A percentile compares a stretch with the other conserved stretches of the same genome.
Evolutionary conservation across 306 rosid genomes (phyloP).

Genomic region (Prunus kanzakura): DNA sequence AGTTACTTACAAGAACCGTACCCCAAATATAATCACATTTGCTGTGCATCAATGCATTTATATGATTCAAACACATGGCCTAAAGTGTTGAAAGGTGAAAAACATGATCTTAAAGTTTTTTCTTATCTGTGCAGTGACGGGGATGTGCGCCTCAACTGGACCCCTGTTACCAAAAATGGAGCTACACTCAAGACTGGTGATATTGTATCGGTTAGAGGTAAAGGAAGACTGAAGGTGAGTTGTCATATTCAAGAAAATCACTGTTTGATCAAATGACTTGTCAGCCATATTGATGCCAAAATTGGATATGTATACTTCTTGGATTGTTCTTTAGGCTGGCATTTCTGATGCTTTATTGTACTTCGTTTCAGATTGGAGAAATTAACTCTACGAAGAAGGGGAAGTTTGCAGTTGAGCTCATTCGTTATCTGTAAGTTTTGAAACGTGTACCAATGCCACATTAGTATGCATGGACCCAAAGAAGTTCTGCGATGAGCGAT

Average conservation of each 20-base stretch:
- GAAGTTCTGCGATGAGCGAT: neutral
- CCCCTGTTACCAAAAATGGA: slow-evolving; percentile 71
- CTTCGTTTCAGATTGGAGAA: slow-evolving; percentile 70
- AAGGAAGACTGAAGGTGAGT: slow-evolving; percentile 79
- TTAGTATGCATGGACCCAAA: neutral
- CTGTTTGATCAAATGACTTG: slow-evolving; percentile 12
- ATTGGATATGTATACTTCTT: neutral
- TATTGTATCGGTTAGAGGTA: slow-evolving; percentile 75
- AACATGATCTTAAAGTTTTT: slow-evolving; percentile 6
- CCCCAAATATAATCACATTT: neutral
- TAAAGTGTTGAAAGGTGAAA: neutral
- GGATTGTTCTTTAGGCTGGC: slow-evolving; percentile 1
- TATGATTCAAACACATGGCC: neutral
- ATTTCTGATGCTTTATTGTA: slow-evolving; percentile 11
- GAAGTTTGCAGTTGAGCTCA: slow-evolving; percentile 77
- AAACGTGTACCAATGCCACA: neutral
- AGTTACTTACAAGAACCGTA: neutral
- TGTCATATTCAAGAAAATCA: slow-evolving; percentile 16
- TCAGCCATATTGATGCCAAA: neutral
- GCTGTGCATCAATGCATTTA: neutral
- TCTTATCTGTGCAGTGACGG: slow-evolving; percentile 47
- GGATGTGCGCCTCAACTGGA: slow-evolving; percentile 88
- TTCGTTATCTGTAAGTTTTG: slow-evolving; percentile 53
- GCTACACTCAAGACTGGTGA: slow-evolving; percentile 74
- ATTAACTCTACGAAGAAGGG: slow-evolving; percentile 80